Evolutionary conservation across 495 filamentous ascomycete species (phyloP).

Genomic region (Lasiosphaeria ovina): DNA sequence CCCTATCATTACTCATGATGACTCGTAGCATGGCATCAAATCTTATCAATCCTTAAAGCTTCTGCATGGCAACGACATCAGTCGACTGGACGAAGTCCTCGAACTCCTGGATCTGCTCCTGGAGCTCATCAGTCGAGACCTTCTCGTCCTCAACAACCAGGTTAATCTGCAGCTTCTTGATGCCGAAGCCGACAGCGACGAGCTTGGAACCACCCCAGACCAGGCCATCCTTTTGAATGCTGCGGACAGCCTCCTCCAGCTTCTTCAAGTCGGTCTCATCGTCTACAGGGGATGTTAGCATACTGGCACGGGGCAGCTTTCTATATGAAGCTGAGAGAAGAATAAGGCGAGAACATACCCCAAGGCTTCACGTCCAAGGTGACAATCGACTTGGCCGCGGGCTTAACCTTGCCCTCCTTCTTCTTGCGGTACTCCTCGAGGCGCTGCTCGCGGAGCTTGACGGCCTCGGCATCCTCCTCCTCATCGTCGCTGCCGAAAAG

Average conservation of each 20-base stretch:
- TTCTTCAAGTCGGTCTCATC: conserved; percentile 88
- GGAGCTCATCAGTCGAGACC: conserved; percentile 81
- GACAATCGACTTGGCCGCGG: conserved; percentile 89
- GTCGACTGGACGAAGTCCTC: conserved; percentile 98
- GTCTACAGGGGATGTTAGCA: conserved; percentile 49
- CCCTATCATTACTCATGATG: conserved; percentile 25
- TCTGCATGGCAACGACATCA: conserved; percentile 67
- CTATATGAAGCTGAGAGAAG: neutral
- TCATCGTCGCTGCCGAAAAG: conserved; percentile 85
- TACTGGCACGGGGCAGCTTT: neutral
- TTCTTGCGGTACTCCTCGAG: conserved; percentile 94
- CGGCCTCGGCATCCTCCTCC: conserved; percentile 89
- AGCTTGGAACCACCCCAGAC: conserved; percentile 94
- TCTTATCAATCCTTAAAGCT: conserved; percentile 29
- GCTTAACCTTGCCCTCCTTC: conserved; percentile 90
- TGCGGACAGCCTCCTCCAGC: conserved; percentile 78
- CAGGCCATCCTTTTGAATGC: conserved; percentile 89
- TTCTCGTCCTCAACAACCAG: conserved; percentile 97
- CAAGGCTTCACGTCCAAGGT: conserved; percentile 97
- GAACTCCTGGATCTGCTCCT: conserved; percentile 73
- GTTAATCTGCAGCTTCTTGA: conserved; percentile 99
- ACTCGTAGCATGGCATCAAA: conserved; percentile 25
- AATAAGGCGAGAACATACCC: conserved; percentile 63
- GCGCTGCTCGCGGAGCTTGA: conserved; percentile 76
- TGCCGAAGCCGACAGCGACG: conserved; percentile 88